phyloP scores from a whole-genome alignment of 305 asterid species.

The Fraxinus latifolia region DNA sequence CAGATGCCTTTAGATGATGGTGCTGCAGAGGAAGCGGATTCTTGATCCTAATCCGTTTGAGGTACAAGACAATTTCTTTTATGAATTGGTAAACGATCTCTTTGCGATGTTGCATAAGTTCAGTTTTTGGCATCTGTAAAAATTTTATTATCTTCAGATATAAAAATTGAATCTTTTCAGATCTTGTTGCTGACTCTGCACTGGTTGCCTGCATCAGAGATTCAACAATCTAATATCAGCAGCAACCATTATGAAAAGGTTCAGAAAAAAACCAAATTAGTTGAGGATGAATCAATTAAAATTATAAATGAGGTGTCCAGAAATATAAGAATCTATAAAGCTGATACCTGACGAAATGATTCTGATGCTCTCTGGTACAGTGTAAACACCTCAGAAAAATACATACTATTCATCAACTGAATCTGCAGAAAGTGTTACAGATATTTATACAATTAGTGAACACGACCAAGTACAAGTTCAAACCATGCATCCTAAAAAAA shows the following conservation, averaged over 20 bases:
- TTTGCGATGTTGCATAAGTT: constrained; percentile 20
- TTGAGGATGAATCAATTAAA: background rate
- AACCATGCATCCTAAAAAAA: background rate
- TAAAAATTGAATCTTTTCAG: constrained; percentile 1
- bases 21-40: constrained; percentile 12
- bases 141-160: constrained; percentile 7
- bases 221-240: constrained; percentile 4
- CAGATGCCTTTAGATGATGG: constrained; percentile 27
- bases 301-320: constrained; percentile 9
- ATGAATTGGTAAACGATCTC: constrained; percentile 26
- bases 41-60: background rate
- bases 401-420: constrained; percentile 25
- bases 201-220: constrained; percentile 29
- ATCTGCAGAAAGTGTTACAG: constrained; percentile 28
- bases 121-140: constrained; percentile 28
- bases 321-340: background rate
- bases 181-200: constrained; percentile 15
- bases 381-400: constrained; percentile 19
- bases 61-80: background rate
- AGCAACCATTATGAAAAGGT: background rate
- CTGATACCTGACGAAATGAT: constrained; percentile 28
- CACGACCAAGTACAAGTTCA: background rate
- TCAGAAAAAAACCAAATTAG: background rate
- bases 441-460: background rate
- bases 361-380: constrained; percentile 22